phyloP scores from a whole-genome alignment of 345 rosid genomes.

The Viola odorata region DNA sequence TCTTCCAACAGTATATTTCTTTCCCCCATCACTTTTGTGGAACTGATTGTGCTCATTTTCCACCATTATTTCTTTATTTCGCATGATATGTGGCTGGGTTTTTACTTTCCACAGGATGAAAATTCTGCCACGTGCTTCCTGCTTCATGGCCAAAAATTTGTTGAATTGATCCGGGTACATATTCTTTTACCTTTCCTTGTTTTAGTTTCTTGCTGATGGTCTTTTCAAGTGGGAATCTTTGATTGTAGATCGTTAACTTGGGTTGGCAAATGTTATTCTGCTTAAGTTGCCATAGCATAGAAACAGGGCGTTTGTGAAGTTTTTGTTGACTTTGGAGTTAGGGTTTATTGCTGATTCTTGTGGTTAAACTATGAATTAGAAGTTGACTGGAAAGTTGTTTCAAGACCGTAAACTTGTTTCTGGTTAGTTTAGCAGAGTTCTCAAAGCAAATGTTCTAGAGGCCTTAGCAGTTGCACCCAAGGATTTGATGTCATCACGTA shows the following conservation, averaged over 20 bases:
- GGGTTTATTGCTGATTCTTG: not conserved
- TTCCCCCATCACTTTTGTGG: not conserved
- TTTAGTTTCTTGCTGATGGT: not conserved
- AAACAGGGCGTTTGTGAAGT: not conserved
- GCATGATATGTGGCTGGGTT: constrained; percentile 10
- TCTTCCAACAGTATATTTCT: not conserved
- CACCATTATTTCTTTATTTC: not conserved
- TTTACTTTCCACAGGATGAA: constrained; percentile 61
- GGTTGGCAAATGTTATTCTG: not conserved
- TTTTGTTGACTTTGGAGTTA: too few relatives aligned
- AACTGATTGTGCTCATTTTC: not conserved
- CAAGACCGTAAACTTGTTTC: too few relatives aligned
- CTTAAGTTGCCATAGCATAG: not conserved
- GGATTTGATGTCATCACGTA: too few relatives aligned
- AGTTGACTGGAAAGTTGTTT: too few relatives aligned
- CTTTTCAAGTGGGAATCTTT: not conserved
- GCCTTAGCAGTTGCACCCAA: too few relatives aligned
- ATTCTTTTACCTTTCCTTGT: constrained; percentile 9
- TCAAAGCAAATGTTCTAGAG: too few relatives aligned
- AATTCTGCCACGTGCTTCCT: constrained; percentile 81
- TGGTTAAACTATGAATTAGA: too few relatives aligned
- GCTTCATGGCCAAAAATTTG: constrained; percentile 82
- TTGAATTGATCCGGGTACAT: constrained; percentile 83
- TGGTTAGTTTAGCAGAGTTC: too few relatives aligned
- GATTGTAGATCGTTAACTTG: not conserved